Percentiles rank a stretch among this genome's conserved stretches.
phyloP scores from a whole-genome alignment of 345 rosid genomes.

The Citropsis articulata region DNA sequence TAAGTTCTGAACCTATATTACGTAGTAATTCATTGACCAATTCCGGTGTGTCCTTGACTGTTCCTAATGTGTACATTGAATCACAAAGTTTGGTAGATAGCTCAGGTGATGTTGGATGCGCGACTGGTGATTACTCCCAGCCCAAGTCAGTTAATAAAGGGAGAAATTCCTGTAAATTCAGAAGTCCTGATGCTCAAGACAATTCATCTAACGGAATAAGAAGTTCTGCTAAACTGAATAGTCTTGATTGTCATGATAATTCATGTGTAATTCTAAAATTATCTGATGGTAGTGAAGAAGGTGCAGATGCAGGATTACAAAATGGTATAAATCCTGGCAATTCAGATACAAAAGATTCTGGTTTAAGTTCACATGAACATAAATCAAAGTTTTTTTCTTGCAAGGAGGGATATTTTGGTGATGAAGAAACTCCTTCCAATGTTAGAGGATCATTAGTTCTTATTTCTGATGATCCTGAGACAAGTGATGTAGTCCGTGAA shows the following conservation, averaged over 20 bases:
- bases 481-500: slow-evolving; percentile 29
- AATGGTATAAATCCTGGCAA: slow-evolving; percentile 29
- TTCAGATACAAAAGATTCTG: slow-evolving; percentile 27
- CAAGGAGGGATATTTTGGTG: slow-evolving; percentile 29
- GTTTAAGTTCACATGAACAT: slow-evolving; percentile 20
- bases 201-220: slow-evolving; percentile 16
- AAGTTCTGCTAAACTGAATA: slow-evolving; percentile 20
- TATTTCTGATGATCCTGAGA: slow-evolving; percentile 53
- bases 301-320: slow-evolving; percentile 14
- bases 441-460: slow-evolving; percentile 43
- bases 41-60: slow-evolving; percentile 12
- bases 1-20: slow-evolving; percentile 7
- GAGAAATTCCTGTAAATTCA: slow-evolving; percentile 13
- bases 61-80: slow-evolving; percentile 13
- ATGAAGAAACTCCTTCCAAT: slow-evolving; percentile 29
- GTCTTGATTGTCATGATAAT: slow-evolving; percentile 20
- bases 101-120: slow-evolving; percentile 12
- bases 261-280: slow-evolving; percentile 7
- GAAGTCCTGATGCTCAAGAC: background rate
- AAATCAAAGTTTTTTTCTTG: slow-evolving; percentile 39
- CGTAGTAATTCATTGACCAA: background rate
- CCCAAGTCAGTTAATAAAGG: slow-evolving; percentile 4
- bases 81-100: slow-evolving; percentile 27
- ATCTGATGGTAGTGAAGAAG: slow-evolving; percentile 11
- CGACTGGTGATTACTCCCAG: background rate